Evolutionary conservation across 2,329 filamentous ascomycete genomes (phyloP).

Genomic region (Helotiales sp.): DNA sequence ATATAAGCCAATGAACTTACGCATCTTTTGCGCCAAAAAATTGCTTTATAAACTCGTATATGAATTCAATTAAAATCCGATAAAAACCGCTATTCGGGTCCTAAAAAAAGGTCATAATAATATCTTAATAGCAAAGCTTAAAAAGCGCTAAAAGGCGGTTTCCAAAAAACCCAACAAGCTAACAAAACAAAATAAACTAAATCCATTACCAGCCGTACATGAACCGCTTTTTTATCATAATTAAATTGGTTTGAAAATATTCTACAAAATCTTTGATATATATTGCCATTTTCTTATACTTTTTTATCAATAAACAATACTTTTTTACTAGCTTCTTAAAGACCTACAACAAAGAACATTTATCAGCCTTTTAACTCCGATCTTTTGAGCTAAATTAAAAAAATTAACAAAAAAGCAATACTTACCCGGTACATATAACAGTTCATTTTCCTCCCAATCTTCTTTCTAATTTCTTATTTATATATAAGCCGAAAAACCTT

Average conservation of each 20-base stretch:
- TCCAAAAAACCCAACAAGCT: conserved; percentile 25
- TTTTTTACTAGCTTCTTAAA: conserved; percentile 35
- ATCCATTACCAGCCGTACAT: conserved; percentile 37
- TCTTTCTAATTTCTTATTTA: conserved; percentile 30
- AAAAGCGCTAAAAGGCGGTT: conserved; percentile 28
- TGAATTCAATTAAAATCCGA: conserved; percentile 26
- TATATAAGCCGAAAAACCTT: no score
- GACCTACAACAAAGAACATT: conserved; percentile 30
- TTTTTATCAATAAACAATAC: conserved; percentile 33
- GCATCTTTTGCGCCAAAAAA: conserved; percentile 23
- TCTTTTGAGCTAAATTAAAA: conserved; percentile 18
- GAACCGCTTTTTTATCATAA: conserved; percentile 38
- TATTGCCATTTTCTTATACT: conserved; percentile 35
- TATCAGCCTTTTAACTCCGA: conserved; percentile 19
- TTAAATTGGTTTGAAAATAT: conserved; percentile 37
- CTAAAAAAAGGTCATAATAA: conserved; percentile 24
- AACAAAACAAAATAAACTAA: conserved; percentile 20
- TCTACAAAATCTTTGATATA: no score
- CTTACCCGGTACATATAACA: conserved; percentile 30
- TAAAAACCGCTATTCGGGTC: conserved; percentile 17
- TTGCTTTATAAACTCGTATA: conserved; percentile 28
- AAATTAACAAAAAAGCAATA: conserved; percentile 21
- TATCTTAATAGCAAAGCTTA: conserved; percentile 28
- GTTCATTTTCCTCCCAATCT: conserved; percentile 33
- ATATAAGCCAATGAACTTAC: conserved; percentile 16